Base-by-base conservation (phyloP, 495 filamentous ascomycete species). In the Neurospora hispaniola region DNA sequence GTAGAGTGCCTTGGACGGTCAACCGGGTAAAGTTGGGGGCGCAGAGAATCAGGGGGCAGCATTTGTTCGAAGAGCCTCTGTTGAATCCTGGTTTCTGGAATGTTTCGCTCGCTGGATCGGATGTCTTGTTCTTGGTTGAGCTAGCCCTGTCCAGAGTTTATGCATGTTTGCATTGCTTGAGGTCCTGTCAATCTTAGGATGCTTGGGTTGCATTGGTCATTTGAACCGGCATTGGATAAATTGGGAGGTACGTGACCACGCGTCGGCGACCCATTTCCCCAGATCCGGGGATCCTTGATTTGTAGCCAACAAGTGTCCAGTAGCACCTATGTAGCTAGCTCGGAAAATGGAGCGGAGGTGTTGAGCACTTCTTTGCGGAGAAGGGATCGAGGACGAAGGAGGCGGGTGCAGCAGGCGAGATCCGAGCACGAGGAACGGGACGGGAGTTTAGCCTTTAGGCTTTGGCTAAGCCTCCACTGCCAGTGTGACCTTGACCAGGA, bases 381-480 rank as follows among this genome's bases (percentile, higher is more conserved):
- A 62, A 62, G 46, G 44, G 16, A 74, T 66, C 44, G 59, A 35
- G 70, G 74, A n/a, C 71, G 18, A 48, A 27, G 14, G 59, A 42
- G 23, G 54, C 27, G 27, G 4, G 20, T 41, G 38, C 54, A 69
- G n/a, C 69, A 74, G 44, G 59, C 18, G 62, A 42, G 71, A 71
- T 73, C 72, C 73, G 74, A 71, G 40, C 35, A 41, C 66, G 48
- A 23, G 74, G 40, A 42, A 41, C 46, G 39, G n/a, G 72, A 40
- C 62, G 39, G n/a, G 72, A 40, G 62, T 77, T 72, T 74, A 68
- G 69, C 71, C 46, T 73, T 77, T 74, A 75, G 77, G 69, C 74
- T 78, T 70, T 76, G 66, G 44, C 70, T 62, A 46, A 72, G 69
- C 48, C 42, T 7, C 70, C 71, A 68, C 42, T 70, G 39, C 42